phyloP scores from a whole-genome alignment of 352 stramenopile species.

The Globisporangium barbulae region DNA sequence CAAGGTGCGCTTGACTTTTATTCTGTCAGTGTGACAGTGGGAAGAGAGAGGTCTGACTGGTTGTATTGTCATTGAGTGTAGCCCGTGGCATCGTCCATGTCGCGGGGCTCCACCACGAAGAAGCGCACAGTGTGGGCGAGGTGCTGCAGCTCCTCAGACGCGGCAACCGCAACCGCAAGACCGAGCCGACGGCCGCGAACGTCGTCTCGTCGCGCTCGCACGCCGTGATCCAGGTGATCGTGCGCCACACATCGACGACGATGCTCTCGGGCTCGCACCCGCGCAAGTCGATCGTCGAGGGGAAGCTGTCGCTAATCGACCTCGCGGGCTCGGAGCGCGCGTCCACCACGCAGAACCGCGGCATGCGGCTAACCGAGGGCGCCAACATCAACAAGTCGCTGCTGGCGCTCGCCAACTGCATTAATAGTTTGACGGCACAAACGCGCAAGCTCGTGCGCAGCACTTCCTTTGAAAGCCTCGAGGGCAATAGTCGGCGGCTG shows the following conservation, averaged over 20 bases:
- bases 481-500: conserved; percentile 17
- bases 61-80: conserved; percentile 12
- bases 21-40: too few species aligned
- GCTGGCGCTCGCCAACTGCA: conserved; percentile 84
- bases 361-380: conserved; percentile 52
- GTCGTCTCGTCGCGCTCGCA: conserved; percentile 80
- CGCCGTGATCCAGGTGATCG: conserved; percentile 74
- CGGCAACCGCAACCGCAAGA: conserved; percentile 53
- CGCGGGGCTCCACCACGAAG: conserved; percentile 47
- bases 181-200: conserved; percentile 77
- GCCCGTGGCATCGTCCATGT: conserved; percentile 49
- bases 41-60: too few species aligned
- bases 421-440: conserved; percentile 77
- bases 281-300: conserved; percentile 56
- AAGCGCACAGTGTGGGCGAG: conserved; percentile 40
- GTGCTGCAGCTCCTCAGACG: conserved; percentile 43
- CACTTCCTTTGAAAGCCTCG: conserved; percentile 30
- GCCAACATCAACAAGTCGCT: conserved; percentile 77
- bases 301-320: conserved; percentile 83
- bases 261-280: conserved; percentile 41
- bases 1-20: conserved; percentile 24
- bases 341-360: conserved; percentile 72
- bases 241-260: conserved; percentile 55
- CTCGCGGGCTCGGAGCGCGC: conserved; percentile 80
- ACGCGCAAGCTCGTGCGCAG: conserved; percentile 28